Base-by-base conservation (phyloP, 192 early-diverging fungal genomes). In the Dissophora ornata region DNA sequence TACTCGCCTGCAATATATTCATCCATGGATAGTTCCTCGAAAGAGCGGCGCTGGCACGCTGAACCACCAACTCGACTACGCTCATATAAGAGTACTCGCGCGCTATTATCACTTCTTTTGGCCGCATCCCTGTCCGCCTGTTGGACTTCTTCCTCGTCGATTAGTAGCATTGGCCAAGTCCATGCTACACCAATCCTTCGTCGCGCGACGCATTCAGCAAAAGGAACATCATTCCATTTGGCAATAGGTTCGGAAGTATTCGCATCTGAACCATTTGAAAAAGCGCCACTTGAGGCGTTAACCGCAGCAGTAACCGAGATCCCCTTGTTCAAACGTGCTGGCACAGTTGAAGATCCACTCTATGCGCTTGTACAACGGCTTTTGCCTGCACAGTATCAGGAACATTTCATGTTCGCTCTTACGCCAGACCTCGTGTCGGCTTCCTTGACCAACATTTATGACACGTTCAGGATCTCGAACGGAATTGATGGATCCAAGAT, bases 381-480 rank as follows among this genome's bases (percentile, higher is more conserved):
- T 3, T 47, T 74, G n/a, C 62, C 70, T 19, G 9, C 21, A 10
- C 10, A 55, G 5, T 74, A 74, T 32, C 62, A 74, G 38, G 48
- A 47, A 6, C 54, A 57, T 24, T 74, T 74, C 25, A 13, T 10
- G 7, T 74, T 74, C 29, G 16, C 28, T 7, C 56, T 74, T 16
- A 33, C 26, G n/a, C 47, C 49, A 11, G 41, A 26, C 5, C 57
- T 74, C 19, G 33, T 46, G 9, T 22, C 56, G 11, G 29, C 47
- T 15, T 74, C 70, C n/a, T 25, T 49, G 25, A 65, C 62, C 29
- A 64, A 74, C 24, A 32, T 74, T 1, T 25, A 74, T 29, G 70
- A 74, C 34, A 65, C 62, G 28, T 74, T 65, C 56, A 50, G 70
- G 12, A 21, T 74, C 25, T 65, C 56, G 24, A 69, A 69, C 28